Evolutionary conservation across 2,329 filamentous ascomycete genomes (phyloP), one percentile per base, ranked within the genome.

Genomic region (Trichoderma koningiopsis): DNA sequence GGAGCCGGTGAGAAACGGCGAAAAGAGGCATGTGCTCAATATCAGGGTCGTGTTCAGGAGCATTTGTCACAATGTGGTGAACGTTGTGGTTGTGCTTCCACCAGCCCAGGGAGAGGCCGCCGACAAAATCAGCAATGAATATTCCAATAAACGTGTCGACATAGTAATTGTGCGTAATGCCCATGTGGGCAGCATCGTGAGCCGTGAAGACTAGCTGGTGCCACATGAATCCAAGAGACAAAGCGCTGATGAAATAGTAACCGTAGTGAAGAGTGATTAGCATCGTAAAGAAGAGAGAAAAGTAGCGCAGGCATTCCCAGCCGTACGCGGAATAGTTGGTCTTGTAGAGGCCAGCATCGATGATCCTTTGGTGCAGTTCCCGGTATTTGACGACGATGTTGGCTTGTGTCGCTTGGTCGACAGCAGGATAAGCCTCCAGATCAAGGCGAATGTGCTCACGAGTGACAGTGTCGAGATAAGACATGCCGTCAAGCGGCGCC

Each of bases 401-500:
- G n/a, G 66, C 67, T 43, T 71, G 70, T 22, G 70, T 69, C 24
- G 33, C 33, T 27, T 62, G 53, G 75, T 96, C 92, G 24, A 96
- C 81, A 1, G 91, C 83, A 0, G 94, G 94, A 73, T 97, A 97
- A 76, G 89, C 92, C 24, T 89, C 86, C 55, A 90, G 83, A 76
- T 97, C 93, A 84, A 70, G 65, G 10, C 43, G 37, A 70, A 96
- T 90, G 76, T 93, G 89, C 76, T 93, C 85, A 72, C 87, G 87
- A 16, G 94, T 96, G 73, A 91, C 83, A 33, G 87, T 85, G 78
- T 96, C 91, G 31, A 96, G 82, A 73, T 92, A 89, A 33, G 91
- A 86, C 80, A 88, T 86, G 70, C 84, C 85, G 74, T 87, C 81
- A 65, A 78, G 71, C 31, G 76, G 75, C 55, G 22, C 22, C 69